Evolutionary conservation across 176 grass and related monocot species (phyloP), one percentile per base, ranked within the genome.

Genomic region (Oryza nivara): DNA sequence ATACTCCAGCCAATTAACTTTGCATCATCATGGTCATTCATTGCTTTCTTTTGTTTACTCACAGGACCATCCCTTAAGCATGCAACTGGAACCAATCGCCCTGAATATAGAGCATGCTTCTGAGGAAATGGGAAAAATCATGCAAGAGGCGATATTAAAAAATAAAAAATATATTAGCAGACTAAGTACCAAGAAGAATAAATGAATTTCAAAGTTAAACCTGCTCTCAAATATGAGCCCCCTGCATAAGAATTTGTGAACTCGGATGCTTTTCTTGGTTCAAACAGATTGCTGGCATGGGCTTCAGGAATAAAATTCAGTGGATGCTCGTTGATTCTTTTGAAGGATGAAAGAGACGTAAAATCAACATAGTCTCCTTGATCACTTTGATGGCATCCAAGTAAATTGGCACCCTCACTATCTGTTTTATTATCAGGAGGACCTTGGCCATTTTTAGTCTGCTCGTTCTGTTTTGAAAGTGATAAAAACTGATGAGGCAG

Each of bases 321-420:
- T 70, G 84, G 83, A 79, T 61, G 54, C 68, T 78, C 86, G 30
- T 25, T 16, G 69, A 71, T 75, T 73, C 65, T 83, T 82, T 82
- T 72, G 23, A 94, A 94, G 75, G 83, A 91, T 3, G 92, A 97
- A 82, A 97, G 74, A 77, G 76, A 83, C 23, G 82, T 82, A 35
- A 92, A 87, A 78, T 91, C 94, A 85, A 85, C 49, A 88, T 87
- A 69, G 87, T 89, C 88, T 41, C 90, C 78, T 84, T 90, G 17
- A 82, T 82, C 58, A 20, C 75, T 76, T 25, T 69, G 17, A 34
- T 52, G 51, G 78, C 30, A 49, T 73, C 34, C 70, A 80, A 65
- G 32, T 56, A 45, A 74, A 75, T 79, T 43, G 22, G 60, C 4
- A 73, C 60, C 69, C 3, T 34, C 38, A 3, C 25, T 67, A 68